A percentile compares a stretch with the other conserved stretches of the same genome.
Evolutionary conservation across 129 eudicot genomes (phyloP).

Genomic region (Silybum marianum): DNA sequence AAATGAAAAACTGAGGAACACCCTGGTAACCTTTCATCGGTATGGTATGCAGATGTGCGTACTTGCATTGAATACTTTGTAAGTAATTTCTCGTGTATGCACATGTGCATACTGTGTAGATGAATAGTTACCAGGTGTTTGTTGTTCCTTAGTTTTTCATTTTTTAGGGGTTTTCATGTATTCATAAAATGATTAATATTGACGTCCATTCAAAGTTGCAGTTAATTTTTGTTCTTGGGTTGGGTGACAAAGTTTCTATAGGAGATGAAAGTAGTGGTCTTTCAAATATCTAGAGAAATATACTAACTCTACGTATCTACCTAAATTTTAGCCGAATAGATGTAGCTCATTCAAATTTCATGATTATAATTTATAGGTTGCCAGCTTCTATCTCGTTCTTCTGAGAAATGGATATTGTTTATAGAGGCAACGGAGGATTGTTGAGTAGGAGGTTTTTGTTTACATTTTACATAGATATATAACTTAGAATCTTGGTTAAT

Average conservation of each 20-base stretch:
- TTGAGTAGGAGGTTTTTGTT: not conserved
- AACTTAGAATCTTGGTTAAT: not conserved
- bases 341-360: not conserved
- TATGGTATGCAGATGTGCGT: too few species aligned
- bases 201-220: not conserved
- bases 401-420: not conserved
- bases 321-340: not conserved
- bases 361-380: constrained; percentile 2
- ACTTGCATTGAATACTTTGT: too few species aligned
- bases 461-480: not conserved
- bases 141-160: too few species aligned
- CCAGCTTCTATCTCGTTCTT: not conserved
- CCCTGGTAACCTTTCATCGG: too few species aligned
- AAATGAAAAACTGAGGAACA: too few species aligned
- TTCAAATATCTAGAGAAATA: not conserved
- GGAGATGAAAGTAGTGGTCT: not conserved
- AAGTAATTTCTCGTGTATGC: too few species aligned
- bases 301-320: not conserved
- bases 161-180: too few species aligned
- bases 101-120: too few species aligned
- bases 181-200: not conserved
- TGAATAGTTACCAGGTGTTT: too few species aligned
- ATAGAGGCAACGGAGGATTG: not conserved
- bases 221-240: not conserved
- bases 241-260: not conserved